These are phyloP conservation scores for Aspergillus sp. DNA, from an alignment of 2,329 filamentous ascomycete genomes.

Conservation along the genomic window DNA sequence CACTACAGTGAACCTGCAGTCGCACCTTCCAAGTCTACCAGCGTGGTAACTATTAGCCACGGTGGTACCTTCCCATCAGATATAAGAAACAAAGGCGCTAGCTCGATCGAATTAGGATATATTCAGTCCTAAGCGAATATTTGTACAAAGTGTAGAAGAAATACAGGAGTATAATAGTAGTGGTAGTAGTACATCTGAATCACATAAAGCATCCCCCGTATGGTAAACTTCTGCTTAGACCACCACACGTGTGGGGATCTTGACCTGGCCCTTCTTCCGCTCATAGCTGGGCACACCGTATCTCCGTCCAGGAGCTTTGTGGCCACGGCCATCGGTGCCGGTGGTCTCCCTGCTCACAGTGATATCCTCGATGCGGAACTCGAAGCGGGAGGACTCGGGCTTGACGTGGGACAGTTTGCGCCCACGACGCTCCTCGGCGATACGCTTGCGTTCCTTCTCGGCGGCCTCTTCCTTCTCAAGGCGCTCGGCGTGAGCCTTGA, in stretches of 20 bases:
- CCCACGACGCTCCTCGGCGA: constrained; percentile 44
- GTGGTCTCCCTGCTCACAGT: constrained; percentile 55
- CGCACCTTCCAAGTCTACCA: no score
- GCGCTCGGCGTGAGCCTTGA: constrained; percentile 45
- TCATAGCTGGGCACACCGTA: constrained; percentile 65
- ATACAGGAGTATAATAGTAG: constrained; percentile 10
- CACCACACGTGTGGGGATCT: constrained; percentile 63
- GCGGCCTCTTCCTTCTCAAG: constrained; percentile 41
- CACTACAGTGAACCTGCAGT: not conserved
- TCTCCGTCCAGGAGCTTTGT: constrained; percentile 55
- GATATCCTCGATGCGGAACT: constrained; percentile 60
- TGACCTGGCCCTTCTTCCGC: constrained; percentile 62
- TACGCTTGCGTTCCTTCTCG: constrained; percentile 40
- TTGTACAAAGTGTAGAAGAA: constrained; percentile 2
- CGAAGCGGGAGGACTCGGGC: constrained; percentile 53
- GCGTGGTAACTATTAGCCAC: not conserved
- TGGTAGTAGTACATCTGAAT: constrained; percentile 11
- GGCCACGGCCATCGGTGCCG: constrained; percentile 55
- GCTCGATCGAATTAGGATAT: not conserved
- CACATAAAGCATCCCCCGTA: not conserved
- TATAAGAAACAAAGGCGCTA: not conserved
- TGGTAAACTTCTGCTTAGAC: constrained; percentile 27
- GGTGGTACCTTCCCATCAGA: not conserved
- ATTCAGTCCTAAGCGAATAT: constrained; percentile 1
- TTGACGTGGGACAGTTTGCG: constrained; percentile 44